Percentiles rank a stretch among this genome's conserved stretches.
Evolutionary conservation across 805 yeast species (phyloP).

Genomic region (Candida namnaoensis): DNA sequence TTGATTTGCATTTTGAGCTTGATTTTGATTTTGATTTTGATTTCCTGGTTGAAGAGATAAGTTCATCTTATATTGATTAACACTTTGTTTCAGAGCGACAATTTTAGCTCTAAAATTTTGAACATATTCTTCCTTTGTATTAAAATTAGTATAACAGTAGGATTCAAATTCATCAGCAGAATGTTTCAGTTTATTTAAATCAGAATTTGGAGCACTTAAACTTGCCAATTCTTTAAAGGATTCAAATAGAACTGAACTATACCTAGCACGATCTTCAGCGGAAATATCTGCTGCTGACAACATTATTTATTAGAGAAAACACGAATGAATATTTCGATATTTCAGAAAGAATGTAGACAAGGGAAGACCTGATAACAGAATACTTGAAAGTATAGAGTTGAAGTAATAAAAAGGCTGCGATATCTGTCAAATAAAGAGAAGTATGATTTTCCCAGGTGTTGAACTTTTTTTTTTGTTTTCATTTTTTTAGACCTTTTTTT

Average conservation of each 20-base stretch:
- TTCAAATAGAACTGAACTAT: neutral
- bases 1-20: slow-evolving; percentile 20
- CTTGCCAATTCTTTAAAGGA: slow-evolving; percentile 14
- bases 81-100: slow-evolving; percentile 13
- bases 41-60: slow-evolving; percentile 6
- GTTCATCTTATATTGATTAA: slow-evolving; percentile 11
- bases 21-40: slow-evolving; percentile 5
- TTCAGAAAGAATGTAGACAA: too few relatives aligned
- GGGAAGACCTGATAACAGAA: too few relatives aligned
- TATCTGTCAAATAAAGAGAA: too few relatives aligned
- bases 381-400: too few relatives aligned
- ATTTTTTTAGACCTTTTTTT: too few relatives aligned
- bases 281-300: neutral
- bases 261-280: neutral
- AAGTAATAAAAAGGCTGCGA: too few relatives aligned
- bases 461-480: too few relatives aligned
- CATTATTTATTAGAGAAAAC: neutral
- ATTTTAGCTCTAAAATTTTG: slow-evolving; percentile 28
- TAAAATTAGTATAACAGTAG: slow-evolving; percentile 50
- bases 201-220: slow-evolving; percentile 11
- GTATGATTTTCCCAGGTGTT: too few relatives aligned
- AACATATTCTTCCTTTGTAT: slow-evolving; percentile 48
- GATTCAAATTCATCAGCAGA: slow-evolving; percentile 69
- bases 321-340: too few relatives aligned
- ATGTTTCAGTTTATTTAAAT: slow-evolving; percentile 34